Evolutionary conservation across 164 flowering plant genomes (phyloP), one percentile per base, ranked within the genome.

Genomic region (Magnolia sinica): DNA sequence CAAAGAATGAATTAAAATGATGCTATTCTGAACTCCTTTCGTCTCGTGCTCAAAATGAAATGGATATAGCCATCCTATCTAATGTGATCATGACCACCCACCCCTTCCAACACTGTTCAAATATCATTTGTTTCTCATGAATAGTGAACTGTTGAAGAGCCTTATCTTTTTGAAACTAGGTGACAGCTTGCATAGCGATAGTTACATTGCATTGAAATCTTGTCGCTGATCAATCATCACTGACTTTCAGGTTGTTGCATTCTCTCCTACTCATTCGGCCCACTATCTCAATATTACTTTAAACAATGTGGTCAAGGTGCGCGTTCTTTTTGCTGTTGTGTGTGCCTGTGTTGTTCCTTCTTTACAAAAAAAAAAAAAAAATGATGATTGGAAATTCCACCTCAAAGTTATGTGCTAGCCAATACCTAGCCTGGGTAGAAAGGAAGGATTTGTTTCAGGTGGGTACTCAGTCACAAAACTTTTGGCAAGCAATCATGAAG

Each of bases 251-350:
- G 91, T 88, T 84, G 87, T 87, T 49, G 82, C 83, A 20, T 89
- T 91, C 80, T 80, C 88, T 20, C 88, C 93, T 59, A 83, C 86
- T 7, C 84, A 79, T 7, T 74, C 85, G 31, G 80, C 84, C 20
- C 79, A 71, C 31, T 90, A 86, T 80, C 91, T 92, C 76, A 92
- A 92, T 75, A 78, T 92, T 71, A 88, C 92, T 29, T 76, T 63
- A 19, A 76, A 68, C 78, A 92, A 91, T 81, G 78, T 92, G 68
- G 80, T 87, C 74, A 89, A 88, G 95, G 95, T 92, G 79, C 50
- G 67, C 0, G 55, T 73, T 27, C 75, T 69, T 76, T 70, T 50
- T 73, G 6, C 71, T 63, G 45, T 10, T n/a, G 45, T 37, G 45
- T 37, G 45, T 37, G 45, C 45, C 45, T 37, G 45, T 37, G 45